phyloP scores from a whole-genome alignment of 2,329 filamentous ascomycete genomes.

The Cadophora sp. region DNA sequence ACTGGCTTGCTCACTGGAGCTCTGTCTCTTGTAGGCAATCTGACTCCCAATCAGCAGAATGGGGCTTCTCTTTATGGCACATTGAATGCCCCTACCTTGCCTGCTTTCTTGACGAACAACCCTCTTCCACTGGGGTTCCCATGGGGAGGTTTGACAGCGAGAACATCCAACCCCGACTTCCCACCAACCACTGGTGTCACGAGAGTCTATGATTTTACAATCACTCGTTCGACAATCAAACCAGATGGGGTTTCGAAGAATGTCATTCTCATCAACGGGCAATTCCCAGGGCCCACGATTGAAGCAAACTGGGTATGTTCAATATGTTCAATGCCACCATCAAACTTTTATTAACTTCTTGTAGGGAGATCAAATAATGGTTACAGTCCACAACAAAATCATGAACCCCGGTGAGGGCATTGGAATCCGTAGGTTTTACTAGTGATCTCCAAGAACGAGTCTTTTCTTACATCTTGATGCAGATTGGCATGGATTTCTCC shows the following conservation, averaged over 20 bases:
- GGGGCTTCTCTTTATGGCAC: slow-evolving; percentile 43
- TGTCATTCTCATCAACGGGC: slow-evolving; percentile 62
- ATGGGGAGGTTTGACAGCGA: slow-evolving; percentile 54
- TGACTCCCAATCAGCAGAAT: slow-evolving; percentile 23
- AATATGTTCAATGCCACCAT: neutral
- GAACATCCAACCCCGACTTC: slow-evolving; percentile 45
- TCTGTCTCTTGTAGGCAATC: slow-evolving; percentile 11
- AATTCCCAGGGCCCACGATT: slow-evolving; percentile 71
- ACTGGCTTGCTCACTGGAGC: slow-evolving; percentile 10
- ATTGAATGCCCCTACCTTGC: slow-evolving; percentile 42
- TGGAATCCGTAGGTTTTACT: slow-evolving; percentile 8
- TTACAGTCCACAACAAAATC: slow-evolving; percentile 20
- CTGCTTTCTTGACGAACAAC: slow-evolving; percentile 54
- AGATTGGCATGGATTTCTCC: slow-evolving; percentile 55
- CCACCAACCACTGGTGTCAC: slow-evolving; percentile 49
- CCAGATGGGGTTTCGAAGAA: slow-evolving; percentile 35
- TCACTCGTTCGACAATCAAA: slow-evolving; percentile 40
- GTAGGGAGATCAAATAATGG: slow-evolving; percentile 22
- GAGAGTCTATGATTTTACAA: slow-evolving; percentile 43
- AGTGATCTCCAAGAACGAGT: neutral
- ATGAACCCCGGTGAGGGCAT: slow-evolving; percentile 10
- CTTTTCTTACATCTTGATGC: neutral
- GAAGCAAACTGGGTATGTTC: slow-evolving; percentile 20
- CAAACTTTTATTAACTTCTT: neutral
- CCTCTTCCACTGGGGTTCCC: slow-evolving; percentile 56